These are phyloP conservation scores for Pythium sp. DNA, from an alignment of 352 stramenopile genomes.

Conservation along the genomic window DNA sequence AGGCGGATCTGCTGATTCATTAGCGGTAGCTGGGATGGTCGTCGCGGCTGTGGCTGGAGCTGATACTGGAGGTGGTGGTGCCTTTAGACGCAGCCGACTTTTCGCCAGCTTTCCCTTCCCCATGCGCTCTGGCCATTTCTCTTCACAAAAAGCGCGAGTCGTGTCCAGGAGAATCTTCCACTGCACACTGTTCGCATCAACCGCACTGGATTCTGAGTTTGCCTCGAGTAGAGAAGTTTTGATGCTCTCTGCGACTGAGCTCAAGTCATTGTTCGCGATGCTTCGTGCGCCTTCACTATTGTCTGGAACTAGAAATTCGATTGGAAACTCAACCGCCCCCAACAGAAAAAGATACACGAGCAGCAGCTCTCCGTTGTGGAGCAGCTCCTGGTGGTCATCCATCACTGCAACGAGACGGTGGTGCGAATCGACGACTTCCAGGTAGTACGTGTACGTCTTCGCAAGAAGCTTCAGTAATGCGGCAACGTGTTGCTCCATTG, in stretches of 20 bases:
- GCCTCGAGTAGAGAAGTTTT: slow-evolving; percentile 22
- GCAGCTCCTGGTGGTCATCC: slow-evolving; percentile 23
- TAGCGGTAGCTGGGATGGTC: not conserved
- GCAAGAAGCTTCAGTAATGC: slow-evolving; percentile 49
- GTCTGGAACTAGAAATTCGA: slow-evolving; percentile 24
- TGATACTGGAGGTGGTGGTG: not conserved
- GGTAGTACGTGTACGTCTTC: slow-evolving; percentile 60
- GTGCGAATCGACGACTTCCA: slow-evolving; percentile 46
- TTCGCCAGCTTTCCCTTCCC: slow-evolving; percentile 41
- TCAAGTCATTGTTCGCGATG: slow-evolving; percentile 27
- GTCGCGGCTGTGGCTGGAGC: not conserved
- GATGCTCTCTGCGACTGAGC: slow-evolving; percentile 18
- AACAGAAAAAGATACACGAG: slow-evolving; percentile 43
- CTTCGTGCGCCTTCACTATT: slow-evolving; percentile 11
- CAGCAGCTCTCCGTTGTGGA: slow-evolving; percentile 39
- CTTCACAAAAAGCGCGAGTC: slow-evolving; percentile 52
- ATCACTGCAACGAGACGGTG: slow-evolving; percentile 29
- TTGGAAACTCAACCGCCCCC: slow-evolving; percentile 20
- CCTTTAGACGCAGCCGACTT: slow-evolving; percentile 27
- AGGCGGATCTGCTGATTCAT: not conserved
- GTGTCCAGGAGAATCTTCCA: slow-evolving; percentile 42
- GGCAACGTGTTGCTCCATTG: not conserved
- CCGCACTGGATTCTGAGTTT: not conserved
- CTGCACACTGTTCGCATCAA: not conserved
- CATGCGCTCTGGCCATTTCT: slow-evolving; percentile 59